Evolutionary conservation across 148 eudicot genomes (phyloP), one percentile per base, ranked within the genome.

Genomic region (Camellia japonica): DNA sequence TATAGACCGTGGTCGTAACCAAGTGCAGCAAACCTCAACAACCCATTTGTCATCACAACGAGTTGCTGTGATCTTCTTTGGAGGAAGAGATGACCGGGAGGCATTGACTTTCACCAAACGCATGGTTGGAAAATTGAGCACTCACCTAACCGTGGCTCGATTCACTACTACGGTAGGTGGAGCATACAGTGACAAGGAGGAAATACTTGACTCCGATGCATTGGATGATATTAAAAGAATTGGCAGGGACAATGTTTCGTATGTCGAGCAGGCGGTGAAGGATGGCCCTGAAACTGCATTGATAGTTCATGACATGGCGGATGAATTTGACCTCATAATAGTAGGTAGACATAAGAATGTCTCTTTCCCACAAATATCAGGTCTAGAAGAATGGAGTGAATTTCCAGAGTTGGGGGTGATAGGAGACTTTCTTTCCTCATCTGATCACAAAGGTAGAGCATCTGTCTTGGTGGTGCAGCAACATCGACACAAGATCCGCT

Each of bases 401-500:
- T 56, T 72, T 9, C 76, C 80, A 43, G 89, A 85, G 79, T 47
- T 87, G 49, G 89, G 89, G 9, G 69, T 60, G 20, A 56, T 87
- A 11, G 89, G 89, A 38, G 87, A 85, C 74, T 78, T 87, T 81
- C 85, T 87, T 51, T 84, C 84, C 6, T 82, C 87, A 4, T 44
- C 80, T 8, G 87, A 87, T 76, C 77, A 78, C 51, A 79, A 72
- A n/a, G 30, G 85, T 3, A 72, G 58, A 55, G 73, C 86, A 44
- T 87, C 89, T 59, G 84, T 85, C 56, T 78, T 85, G 89, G 84
- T 87, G 62, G 84, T 87, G 56, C 89, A 87, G 52, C 87, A 81
- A 75, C 87, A 84, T 38, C 68, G 77, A 80, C 74, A 65, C 46
- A 62, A 3, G 7, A 51, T 46, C 52, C 46, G 7, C 8, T 42